Percentiles rank a stretch among this genome's conserved stretches.
These are phyloP conservation scores for Botrytis porri DNA, from an alignment of 2,329 filamentous ascomycete genomes.

Conservation along the genomic window DNA sequence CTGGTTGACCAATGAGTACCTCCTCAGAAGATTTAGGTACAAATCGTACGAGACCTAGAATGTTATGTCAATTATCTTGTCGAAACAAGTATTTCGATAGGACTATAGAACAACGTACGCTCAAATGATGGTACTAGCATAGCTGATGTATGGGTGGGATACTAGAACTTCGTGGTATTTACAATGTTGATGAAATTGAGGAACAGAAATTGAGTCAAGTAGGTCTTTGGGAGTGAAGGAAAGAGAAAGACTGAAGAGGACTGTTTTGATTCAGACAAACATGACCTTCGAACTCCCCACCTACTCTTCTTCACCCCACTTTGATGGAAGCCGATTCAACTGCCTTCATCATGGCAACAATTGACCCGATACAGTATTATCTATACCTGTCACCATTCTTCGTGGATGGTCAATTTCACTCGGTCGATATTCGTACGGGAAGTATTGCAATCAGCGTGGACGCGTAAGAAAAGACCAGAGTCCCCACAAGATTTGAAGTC, in stretches of 20 bases:
- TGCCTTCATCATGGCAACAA: not conserved
- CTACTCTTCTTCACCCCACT: not conserved
- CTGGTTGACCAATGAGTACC: constrained; percentile 55
- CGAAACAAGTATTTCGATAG: not conserved
- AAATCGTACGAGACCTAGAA: constrained; percentile 57
- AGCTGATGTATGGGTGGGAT: not conserved
- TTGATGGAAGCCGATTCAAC: not conserved
- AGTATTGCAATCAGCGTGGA: not conserved
- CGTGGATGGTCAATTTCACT: not conserved
- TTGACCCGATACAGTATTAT: not conserved
- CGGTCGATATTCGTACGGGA: not conserved
- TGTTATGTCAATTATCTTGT: not conserved
- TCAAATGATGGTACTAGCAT: constrained; percentile 27
- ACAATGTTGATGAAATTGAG: not conserved
- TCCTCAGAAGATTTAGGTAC: constrained; percentile 50
- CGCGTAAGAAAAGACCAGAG: not conserved
- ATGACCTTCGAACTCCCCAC: not conserved
- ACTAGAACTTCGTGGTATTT: not conserved
- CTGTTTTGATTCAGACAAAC: not conserved
- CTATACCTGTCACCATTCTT: not conserved
- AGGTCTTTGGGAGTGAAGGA: not conserved
- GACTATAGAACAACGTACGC: constrained; percentile 24
- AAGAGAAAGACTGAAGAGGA: not conserved
- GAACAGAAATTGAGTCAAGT: not conserved
- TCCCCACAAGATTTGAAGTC: constrained; percentile 7